Evolutionary conservation across 1,139 yeast species (phyloP).

Genomic region (Geotrichum fermentans): DNA sequence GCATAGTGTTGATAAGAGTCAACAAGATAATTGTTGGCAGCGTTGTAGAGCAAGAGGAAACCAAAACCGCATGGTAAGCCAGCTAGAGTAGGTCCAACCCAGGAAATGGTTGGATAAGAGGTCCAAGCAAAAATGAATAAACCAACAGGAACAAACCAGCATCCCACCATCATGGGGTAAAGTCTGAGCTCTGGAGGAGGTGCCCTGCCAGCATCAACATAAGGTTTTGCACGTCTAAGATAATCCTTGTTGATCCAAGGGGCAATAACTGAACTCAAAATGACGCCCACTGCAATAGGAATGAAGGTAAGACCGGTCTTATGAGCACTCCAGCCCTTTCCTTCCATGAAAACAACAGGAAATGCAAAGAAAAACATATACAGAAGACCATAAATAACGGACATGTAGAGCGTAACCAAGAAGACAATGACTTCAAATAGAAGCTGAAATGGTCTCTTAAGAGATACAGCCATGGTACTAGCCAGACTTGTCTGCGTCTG

Average conservation of each 20-base stretch:
- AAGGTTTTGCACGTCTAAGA: constrained; percentile 47
- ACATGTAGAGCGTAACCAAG: constrained; percentile 76
- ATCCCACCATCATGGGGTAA: constrained; percentile 46
- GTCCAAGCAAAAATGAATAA: constrained; percentile 76
- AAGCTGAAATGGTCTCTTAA: constrained; percentile 70
- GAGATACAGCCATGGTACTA: constrained; percentile 61
- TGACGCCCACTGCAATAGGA: constrained; percentile 65
- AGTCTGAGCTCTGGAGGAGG: constrained; percentile 87
- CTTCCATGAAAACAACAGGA: constrained; percentile 63
- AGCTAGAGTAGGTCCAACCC: constrained; percentile 77
- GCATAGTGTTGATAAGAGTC: constrained; percentile 76
- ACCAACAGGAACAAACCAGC: constrained; percentile 56
- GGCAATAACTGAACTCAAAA: constrained; percentile 47
- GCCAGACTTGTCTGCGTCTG: constrained; percentile 60
- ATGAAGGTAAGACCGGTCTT: constrained; percentile 74
- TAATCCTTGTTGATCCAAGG: constrained; percentile 61
- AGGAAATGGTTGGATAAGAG: constrained; percentile 45
- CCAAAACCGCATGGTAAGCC: constrained; percentile 59
- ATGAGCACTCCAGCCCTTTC: constrained; percentile 64
- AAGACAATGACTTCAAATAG: constrained; percentile 78
- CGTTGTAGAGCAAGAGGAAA: constrained; percentile 55
- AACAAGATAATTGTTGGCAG: constrained; percentile 58
- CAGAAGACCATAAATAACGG: constrained; percentile 78
- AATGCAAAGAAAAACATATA: constrained; percentile 90
- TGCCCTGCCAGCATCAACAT: constrained; percentile 46